Evolutionary conservation across 257 asterid genomes (phyloP), one percentile per base, ranked within the genome.

Genomic region (Verbascum thapsus): DNA sequence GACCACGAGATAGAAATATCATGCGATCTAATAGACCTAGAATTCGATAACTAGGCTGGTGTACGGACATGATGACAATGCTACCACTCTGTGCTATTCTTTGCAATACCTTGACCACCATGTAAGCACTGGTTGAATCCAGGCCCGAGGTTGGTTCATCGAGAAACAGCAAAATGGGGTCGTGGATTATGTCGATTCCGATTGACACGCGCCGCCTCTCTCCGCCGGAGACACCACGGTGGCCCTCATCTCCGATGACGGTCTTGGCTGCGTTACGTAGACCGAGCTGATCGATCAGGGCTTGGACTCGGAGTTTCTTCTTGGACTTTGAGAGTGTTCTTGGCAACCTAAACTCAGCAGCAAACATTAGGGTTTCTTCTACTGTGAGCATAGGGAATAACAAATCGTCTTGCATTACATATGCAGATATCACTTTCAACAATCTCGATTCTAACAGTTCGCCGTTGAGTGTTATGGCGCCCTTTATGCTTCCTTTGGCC

Each of bases 71-170:
- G n/a, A 89, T 76, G 0, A 87, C 94, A 0, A 87, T 66, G 30
- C 95, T 87, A 4, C 97, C 97, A 39, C 87, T 85, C 64, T 78
- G 82, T 4, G 96, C 95, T 18, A 89, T 89, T 6, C 83, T 62
- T 68, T 89, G 89, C 12, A 89, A 55, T 3, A 84, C 96, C 49
- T 86, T 86, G 34, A 86, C 89, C 42, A 89, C 91, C 91, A 83
- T 72, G 59, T 58, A 84, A 10, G 96, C 96, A 39, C 95, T 89
- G 0, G 91, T 86, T 7, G 96, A 89, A 18, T 89, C 96, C 7
- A 89, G 75, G 0, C 96, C 96, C 0, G 96, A 86, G 0, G 96
- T 89, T 1, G 96, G 96, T 42, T 89, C 96, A 5, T 89, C 96
- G 0, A 89, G 85, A 22, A 89, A 86, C 7, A 89, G 52, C 9